phyloP scores from a whole-genome alignment of 2,329 filamentous ascomycete species.

The Bipolaris gigantea region DNA sequence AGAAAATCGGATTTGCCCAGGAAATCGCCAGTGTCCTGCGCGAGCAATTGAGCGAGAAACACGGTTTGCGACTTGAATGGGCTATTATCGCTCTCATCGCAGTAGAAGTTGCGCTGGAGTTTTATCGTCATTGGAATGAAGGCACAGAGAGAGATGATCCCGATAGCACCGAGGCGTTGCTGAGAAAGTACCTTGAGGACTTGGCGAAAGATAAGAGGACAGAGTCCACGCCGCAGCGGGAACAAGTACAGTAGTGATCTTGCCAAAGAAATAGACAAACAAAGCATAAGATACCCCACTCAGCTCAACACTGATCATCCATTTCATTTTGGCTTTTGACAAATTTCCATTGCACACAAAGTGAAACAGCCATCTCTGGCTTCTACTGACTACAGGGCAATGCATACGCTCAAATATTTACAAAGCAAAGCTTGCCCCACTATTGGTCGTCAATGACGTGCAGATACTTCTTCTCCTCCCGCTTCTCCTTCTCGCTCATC shows the following conservation, averaged over 20 bases:
- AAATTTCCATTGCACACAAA: constrained; percentile 7
- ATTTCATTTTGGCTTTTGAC: neutral
- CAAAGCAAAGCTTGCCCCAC: constrained; percentile 26
- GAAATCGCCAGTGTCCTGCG: constrained; percentile 89
- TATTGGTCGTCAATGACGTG: constrained; percentile 65
- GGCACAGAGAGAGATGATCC: constrained; percentile 49
- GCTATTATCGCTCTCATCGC: constrained; percentile 94
- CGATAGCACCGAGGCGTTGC: constrained; percentile 46
- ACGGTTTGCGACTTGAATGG: constrained; percentile 86
- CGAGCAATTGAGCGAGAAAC: constrained; percentile 86
- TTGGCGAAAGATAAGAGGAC: constrained; percentile 8
- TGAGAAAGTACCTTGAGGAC: constrained; percentile 43
- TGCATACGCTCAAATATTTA: constrained; percentile 32
- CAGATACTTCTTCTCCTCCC: constrained; percentile 94
- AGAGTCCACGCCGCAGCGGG: neutral
- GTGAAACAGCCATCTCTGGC: constrained; percentile 7
- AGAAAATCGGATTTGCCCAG: constrained; percentile 97
- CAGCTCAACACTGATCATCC: neutral
- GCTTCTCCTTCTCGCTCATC: constrained; percentile 90
- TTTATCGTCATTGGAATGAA: constrained; percentile 72
- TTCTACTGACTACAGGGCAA: constrained; percentile 25
- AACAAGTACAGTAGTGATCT: no score
- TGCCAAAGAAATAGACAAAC: neutral
- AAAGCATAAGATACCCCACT: constrained; percentile 21
- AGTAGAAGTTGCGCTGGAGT: constrained; percentile 87